These are phyloP conservation scores for Calvatia gigantea DNA, from an alignment of 768 basidiomycete species.

Conservation along the genomic window DNA sequence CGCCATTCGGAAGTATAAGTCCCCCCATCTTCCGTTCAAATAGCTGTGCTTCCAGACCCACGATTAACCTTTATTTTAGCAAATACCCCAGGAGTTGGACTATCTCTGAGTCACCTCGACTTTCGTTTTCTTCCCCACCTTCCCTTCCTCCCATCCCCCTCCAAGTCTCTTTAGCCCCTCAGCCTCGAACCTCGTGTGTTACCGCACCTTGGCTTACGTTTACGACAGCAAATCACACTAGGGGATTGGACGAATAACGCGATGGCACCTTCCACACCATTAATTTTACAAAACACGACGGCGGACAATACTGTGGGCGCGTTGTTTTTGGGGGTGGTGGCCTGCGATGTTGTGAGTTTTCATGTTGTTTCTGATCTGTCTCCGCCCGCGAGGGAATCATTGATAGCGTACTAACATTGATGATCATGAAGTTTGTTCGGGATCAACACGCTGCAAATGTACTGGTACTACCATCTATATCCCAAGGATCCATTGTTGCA, in stretches of 20 bases:
- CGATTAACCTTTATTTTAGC: background rate
- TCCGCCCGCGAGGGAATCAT: background rate
- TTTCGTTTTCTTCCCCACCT: background rate
- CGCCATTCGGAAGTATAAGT: conserved; percentile 8
- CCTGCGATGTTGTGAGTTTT: conserved; percentile 30
- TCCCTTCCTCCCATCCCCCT: background rate
- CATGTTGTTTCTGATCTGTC: background rate
- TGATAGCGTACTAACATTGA: background rate
- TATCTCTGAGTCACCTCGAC: conserved; percentile 1
- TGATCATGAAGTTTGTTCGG: conserved; percentile 31
- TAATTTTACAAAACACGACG: conserved; percentile 26
- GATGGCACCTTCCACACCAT: conserved; percentile 20
- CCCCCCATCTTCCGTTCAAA: conserved; percentile 10
- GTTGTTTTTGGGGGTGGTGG: conserved; percentile 30
- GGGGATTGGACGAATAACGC: background rate
- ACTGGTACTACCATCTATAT: conserved; percentile 38
- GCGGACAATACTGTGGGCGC: conserved; percentile 39
- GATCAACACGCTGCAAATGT: conserved; percentile 34
- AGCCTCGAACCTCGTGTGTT: background rate
- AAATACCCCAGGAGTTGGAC: background rate
- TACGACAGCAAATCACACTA: background rate
- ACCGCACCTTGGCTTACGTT: background rate
- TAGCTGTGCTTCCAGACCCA: conserved; percentile 7
- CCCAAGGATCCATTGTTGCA: conserved; percentile 31
- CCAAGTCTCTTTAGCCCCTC: background rate